These are phyloP conservation scores for Penicillium sp. DNA, from an alignment of 2,329 filamentous ascomycete genomes.

Conservation along the genomic window DNA sequence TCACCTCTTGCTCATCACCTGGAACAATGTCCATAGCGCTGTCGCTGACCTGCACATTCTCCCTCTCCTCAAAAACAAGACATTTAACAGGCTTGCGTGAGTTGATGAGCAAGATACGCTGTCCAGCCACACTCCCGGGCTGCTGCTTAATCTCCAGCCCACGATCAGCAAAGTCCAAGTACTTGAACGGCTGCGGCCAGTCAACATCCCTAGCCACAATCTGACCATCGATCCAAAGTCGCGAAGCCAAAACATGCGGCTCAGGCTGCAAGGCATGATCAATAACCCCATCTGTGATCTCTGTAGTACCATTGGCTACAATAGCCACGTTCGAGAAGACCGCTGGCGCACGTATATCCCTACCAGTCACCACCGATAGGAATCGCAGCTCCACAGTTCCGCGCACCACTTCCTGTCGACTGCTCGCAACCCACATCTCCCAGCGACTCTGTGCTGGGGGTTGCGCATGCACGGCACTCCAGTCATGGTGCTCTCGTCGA, in stretches of 20 bases:
- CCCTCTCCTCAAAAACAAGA: slow-evolving; percentile 57
- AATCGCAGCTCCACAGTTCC: slow-evolving; percentile 46
- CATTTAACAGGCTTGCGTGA: slow-evolving; percentile 55
- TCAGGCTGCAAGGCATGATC: slow-evolving; percentile 50
- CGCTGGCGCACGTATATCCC: slow-evolving; percentile 51
- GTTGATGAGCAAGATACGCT: slow-evolving; percentile 42
- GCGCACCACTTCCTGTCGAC: slow-evolving; percentile 30
- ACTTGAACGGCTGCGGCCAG: slow-evolving; percentile 61
- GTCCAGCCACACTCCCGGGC: slow-evolving; percentile 29
- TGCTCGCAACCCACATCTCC: slow-evolving; percentile 57
- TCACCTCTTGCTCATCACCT: slow-evolving; percentile 51
- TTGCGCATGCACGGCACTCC: slow-evolving; percentile 57
- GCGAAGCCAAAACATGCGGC: slow-evolving; percentile 52
- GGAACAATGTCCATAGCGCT: slow-evolving; percentile 57
- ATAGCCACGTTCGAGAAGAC: slow-evolving; percentile 48
- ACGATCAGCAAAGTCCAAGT: slow-evolving; percentile 52
- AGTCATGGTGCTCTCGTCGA: slow-evolving; percentile 56
- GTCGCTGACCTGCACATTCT: slow-evolving; percentile 53
- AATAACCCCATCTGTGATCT: slow-evolving; percentile 51
- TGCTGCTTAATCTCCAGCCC: slow-evolving; percentile 45
- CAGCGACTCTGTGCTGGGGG: slow-evolving; percentile 52
- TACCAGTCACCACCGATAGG: slow-evolving; percentile 53
- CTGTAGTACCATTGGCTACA: slow-evolving; percentile 54
- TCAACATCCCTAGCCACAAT: slow-evolving; percentile 55
- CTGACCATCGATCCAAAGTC: slow-evolving; percentile 51